Conservation (phyloP, 2,329 filamentous ascomycete species). For the Trichoderma gracile region DNA sequence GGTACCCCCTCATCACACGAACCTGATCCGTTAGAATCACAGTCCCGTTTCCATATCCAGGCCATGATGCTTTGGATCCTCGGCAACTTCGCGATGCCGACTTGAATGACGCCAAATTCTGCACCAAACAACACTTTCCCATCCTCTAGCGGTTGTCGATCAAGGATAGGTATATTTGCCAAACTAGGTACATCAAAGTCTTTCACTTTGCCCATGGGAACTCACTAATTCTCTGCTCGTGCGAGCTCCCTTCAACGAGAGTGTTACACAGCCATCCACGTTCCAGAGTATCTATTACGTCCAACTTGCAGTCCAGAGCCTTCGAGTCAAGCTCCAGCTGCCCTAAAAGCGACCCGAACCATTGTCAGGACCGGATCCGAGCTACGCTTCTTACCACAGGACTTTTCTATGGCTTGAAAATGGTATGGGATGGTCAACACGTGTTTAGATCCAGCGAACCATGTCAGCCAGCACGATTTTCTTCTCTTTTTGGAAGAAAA, state of each 20-base stretch:
- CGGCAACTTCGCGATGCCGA: background rate
- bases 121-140: background rate
- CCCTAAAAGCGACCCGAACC: background rate
- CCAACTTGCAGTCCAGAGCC: background rate
- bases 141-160: background rate
- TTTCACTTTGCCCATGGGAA: background rate
- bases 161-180: too few species aligned
- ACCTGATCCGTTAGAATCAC: too few species aligned
- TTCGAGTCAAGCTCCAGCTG: background rate
- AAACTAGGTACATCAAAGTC: too few species aligned
- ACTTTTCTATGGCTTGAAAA: background rate
- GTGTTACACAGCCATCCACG: background rate
- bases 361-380: background rate
- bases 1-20: too few species aligned
- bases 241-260: background rate
- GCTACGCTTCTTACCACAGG: constrained; percentile 2
- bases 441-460: background rate
- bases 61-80: background rate
- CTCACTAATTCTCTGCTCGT: background rate
- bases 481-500: too few species aligned
- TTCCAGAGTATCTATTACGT: constrained; percentile 11
- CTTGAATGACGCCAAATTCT: background rate
- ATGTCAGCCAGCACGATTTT: background rate
- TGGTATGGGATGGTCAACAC: background rate
- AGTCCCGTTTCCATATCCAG: too few species aligned